Conservation (phyloP, 441 rosid genomes). For the Eruca vesicaria region DNA sequence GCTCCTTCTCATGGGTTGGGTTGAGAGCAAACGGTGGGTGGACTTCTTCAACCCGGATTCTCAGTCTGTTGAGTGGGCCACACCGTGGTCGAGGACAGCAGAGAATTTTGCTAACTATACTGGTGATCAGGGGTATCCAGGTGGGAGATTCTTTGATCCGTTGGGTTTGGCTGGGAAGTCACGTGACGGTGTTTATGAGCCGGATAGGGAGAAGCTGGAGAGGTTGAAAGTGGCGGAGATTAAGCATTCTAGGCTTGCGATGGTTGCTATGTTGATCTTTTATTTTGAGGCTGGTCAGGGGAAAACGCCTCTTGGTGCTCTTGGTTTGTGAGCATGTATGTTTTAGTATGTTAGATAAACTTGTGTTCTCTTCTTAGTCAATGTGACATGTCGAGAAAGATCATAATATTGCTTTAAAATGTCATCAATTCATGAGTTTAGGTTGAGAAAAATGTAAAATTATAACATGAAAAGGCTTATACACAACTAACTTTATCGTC, state of each 20-base stretch:
- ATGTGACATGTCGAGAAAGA: neutral
- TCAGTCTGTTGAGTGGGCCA: slow-evolving; percentile 92
- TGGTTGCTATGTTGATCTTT: slow-evolving; percentile 92
- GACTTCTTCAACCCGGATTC: slow-evolving; percentile 94
- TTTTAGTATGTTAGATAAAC: neutral
- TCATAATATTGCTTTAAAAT: neutral
- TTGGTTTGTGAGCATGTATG: slow-evolving; percentile 59
- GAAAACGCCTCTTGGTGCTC: slow-evolving; percentile 93
- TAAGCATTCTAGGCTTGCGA: slow-evolving; percentile 87
- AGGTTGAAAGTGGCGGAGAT: slow-evolving; percentile 87
- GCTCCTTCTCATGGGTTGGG: slow-evolving; percentile 95
- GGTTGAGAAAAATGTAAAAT: no score
- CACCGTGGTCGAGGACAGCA: slow-evolving; percentile 85
- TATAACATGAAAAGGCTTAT: neutral
- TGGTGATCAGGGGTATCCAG: slow-evolving; percentile 92
- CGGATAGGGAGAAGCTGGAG: slow-evolving; percentile 75
- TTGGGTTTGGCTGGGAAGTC: slow-evolving; percentile 63
- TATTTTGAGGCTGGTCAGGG: slow-evolving; percentile 99
- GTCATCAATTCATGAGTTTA: neutral
- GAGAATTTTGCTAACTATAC: slow-evolving; percentile 84
- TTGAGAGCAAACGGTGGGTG: slow-evolving; percentile 96
- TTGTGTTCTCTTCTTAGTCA: neutral
- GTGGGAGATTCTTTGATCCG: slow-evolving; percentile 94
- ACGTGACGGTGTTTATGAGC: slow-evolving; percentile 61
- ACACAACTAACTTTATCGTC: no score